These are phyloP conservation scores for Obelidium mucronatum DNA, from an alignment of 192 early-diverging fungal genomes.

Conservation along the genomic window DNA sequence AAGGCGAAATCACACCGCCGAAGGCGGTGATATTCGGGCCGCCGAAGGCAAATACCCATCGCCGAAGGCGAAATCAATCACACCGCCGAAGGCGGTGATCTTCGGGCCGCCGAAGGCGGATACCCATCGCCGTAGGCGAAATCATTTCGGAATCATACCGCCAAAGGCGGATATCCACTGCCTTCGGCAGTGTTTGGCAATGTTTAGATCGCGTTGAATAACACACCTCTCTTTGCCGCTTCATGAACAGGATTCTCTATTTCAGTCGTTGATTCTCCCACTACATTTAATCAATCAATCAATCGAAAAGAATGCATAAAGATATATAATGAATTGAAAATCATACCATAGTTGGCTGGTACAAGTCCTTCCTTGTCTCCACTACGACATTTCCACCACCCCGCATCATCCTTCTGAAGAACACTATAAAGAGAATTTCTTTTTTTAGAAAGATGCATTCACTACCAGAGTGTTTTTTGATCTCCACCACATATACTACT, in stretches of 20 bases:
- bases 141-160: no score
- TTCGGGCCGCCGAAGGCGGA: no score
- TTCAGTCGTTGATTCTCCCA: slow-evolving; percentile 57
- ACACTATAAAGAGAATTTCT: slow-evolving; percentile 36
- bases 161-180: no score
- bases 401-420: slow-evolving; percentile 52
- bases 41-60: no score
- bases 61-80: no score
- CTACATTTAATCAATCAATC: slow-evolving; percentile 26
- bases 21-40: no score
- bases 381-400: slow-evolving; percentile 63
- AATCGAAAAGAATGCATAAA: background rate
- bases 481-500: background rate
- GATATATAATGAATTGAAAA: background rate
- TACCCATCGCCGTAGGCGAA: no score
- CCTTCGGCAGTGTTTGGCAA: no score
- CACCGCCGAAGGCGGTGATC: no score
- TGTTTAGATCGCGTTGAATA: slow-evolving; percentile 56
- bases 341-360: slow-evolving; percentile 56
- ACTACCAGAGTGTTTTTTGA: no score
- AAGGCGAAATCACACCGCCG: no score
- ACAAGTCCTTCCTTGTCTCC: slow-evolving; percentile 60
- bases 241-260: slow-evolving; percentile 65
- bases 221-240: slow-evolving; percentile 1
- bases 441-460: no score